phyloP scores from a whole-genome alignment of 768 basidiomycete genomes.

The Xanthoconium stramineum region DNA sequence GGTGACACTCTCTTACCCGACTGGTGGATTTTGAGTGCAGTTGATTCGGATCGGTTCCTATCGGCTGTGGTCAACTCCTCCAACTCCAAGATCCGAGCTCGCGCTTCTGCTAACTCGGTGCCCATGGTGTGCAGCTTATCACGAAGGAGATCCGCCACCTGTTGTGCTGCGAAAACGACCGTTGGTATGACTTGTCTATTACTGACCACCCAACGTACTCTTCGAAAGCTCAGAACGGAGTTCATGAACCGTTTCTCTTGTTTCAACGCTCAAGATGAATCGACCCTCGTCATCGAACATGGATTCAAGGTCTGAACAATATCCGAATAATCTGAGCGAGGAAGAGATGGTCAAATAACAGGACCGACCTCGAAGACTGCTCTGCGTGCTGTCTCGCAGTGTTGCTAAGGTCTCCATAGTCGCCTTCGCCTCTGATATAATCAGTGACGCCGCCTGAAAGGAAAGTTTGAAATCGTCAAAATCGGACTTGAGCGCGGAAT shows the following conservation, averaged over 20 bases:
- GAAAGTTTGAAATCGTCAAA: constrained; percentile 28
- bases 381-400: constrained; percentile 20
- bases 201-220: constrained; percentile 23
- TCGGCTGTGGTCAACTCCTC: constrained; percentile 28
- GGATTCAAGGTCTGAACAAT: constrained; percentile 26
- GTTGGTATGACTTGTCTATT: neutral
- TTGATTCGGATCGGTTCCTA: constrained; percentile 20
- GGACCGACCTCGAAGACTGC: constrained; percentile 28
- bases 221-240: constrained; percentile 35
- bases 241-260: constrained; percentile 30
- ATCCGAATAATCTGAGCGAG: neutral
- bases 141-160: constrained; percentile 47
- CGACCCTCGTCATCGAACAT: constrained; percentile 27
- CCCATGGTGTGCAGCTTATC: constrained; percentile 43
- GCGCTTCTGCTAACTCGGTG: constrained; percentile 42
- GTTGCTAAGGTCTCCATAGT: constrained; percentile 25
- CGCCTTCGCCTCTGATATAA: constrained; percentile 24
- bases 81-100: constrained; percentile 36
- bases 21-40: constrained; percentile 22
- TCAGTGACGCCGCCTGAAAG: constrained; percentile 19
- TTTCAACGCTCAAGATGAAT: constrained; percentile 24
- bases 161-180: constrained; percentile 36
- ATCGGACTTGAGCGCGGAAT: constrained; percentile 27
- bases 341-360: neutral
- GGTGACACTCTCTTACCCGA: constrained; percentile 17